Conservation (phyloP, 2,329 filamentous ascomycete species). For the Colletotrichum sp. region DNA sequence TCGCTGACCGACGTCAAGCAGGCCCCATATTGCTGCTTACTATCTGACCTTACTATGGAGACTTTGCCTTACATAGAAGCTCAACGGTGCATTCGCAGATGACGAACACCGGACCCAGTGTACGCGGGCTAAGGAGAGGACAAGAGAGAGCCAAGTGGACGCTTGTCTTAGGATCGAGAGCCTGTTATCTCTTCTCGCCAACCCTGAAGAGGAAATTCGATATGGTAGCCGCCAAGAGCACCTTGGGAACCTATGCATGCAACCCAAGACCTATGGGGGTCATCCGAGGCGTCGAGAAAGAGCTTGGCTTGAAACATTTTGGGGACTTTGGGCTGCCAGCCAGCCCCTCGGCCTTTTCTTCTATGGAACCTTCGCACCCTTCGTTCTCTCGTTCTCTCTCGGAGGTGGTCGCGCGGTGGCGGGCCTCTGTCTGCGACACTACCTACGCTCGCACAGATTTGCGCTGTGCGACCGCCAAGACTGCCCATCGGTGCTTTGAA, state of each 20-base stretch:
- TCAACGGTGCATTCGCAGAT: neutral
- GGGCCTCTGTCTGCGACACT: neutral
- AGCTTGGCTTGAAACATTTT: neutral
- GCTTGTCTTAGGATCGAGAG: neutral
- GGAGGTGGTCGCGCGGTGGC: neutral
- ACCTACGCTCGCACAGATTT: neutral
- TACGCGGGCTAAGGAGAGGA: neutral
- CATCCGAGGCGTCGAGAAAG: neutral
- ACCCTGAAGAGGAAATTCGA: slow-evolving; percentile 2
- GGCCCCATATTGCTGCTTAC: neutral
- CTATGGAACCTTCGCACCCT: neutral
- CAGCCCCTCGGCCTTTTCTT: neutral
- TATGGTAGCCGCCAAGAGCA: neutral
- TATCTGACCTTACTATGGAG: neutral
- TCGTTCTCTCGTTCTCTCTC: neutral
- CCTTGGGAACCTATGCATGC: slow-evolving; percentile 2
- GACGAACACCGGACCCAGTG: neutral
- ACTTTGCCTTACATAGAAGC: neutral
- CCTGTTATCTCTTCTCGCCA: slow-evolving; percentile 4
- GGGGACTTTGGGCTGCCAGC: neutral
- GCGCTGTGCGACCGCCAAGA: slow-evolving; percentile 1
- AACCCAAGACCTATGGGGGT: neutral
- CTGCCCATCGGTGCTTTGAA: neutral
- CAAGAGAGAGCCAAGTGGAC: neutral
- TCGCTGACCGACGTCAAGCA: neutral